Percentiles rank a stretch among this genome's conserved stretches.
Conservation (phyloP, 495 filamentous ascomycete species). For the Chaetomidium leptoderma region DNA sequence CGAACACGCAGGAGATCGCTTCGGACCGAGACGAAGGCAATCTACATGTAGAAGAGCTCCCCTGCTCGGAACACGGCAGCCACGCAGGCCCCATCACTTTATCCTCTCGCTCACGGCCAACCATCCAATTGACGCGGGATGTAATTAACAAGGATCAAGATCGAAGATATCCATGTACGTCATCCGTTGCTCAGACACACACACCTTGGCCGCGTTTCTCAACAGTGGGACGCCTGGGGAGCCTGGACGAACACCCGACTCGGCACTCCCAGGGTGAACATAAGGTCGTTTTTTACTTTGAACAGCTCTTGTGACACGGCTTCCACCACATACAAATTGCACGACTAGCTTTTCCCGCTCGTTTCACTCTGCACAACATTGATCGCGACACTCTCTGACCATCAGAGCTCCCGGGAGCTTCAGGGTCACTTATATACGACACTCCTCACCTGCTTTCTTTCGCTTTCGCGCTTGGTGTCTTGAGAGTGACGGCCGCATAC, state of each 20-base stretch:
- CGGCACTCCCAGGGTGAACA: not conserved
- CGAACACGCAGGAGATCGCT: not conserved
- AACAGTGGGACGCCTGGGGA: not conserved
- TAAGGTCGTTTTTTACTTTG: not conserved
- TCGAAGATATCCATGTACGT: constrained; percentile 5
- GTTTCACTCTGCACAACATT: not conserved
- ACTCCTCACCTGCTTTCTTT: not conserved
- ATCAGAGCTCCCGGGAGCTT: not conserved
- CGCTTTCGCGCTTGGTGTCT: no score
- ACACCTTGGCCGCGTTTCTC: not conserved
- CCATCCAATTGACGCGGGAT: constrained; percentile 4
- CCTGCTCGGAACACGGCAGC: constrained; percentile 11
- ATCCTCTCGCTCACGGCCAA: constrained; percentile 1
- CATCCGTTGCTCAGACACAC: constrained; percentile 6
- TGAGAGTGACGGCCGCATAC: not conserved
- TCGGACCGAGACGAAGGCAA: not conserved
- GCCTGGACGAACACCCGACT: not conserved
- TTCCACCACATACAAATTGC: not conserved
- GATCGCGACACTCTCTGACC: not conserved
- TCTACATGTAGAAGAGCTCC: not conserved
- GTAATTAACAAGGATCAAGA: not conserved
- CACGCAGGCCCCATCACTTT: not conserved
- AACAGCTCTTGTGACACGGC: not conserved
- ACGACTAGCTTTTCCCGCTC: not conserved
- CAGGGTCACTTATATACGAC: not conserved